Conservation (phyloP, 805 yeast genomes). For the Peterozyma toletana region DNA sequence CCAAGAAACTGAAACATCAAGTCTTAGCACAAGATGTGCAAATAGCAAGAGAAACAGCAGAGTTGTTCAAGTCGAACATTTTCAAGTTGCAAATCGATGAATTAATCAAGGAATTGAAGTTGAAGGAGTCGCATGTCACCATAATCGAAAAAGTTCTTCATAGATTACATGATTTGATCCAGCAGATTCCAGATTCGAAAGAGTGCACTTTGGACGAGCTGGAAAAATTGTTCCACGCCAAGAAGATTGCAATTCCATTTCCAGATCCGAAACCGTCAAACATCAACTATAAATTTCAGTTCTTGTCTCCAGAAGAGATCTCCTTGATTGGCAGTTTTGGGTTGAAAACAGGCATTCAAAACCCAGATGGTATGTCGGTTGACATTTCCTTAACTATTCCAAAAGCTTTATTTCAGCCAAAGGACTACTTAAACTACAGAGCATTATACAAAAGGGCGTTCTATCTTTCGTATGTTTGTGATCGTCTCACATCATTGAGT, state of each 20-base stretch:
- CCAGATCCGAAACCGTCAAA: constrained; percentile 80
- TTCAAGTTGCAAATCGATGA: constrained; percentile 95
- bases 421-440: constrained; percentile 86
- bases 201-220: constrained; percentile 52
- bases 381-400: constrained; percentile 88
- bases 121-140: constrained; percentile 61
- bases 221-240: constrained; percentile 39
- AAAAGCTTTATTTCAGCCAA: constrained; percentile 59
- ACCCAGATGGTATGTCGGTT: constrained; percentile 51
- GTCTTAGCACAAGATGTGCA: constrained; percentile 79
- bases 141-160: constrained; percentile 71
- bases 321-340: constrained; percentile 88
- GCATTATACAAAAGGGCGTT: constrained; percentile 87
- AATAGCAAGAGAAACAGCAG: constrained; percentile 89
- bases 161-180: constrained; percentile 60
- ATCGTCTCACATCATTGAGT: constrained; percentile 46
- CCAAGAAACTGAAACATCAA: constrained; percentile 17
- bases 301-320: constrained; percentile 62
- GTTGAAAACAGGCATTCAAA: constrained; percentile 68
- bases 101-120: constrained; percentile 67
- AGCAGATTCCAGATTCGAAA: constrained; percentile 51
- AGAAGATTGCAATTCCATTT: constrained; percentile 61
- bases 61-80: constrained; percentile 87
- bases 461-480: constrained; percentile 74
- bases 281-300: constrained; percentile 66